Percentiles rank a stretch among this genome's conserved stretches.
phyloP scores from a whole-genome alignment of 805 yeast genomes.

The Danielia oregonensis region DNA sequence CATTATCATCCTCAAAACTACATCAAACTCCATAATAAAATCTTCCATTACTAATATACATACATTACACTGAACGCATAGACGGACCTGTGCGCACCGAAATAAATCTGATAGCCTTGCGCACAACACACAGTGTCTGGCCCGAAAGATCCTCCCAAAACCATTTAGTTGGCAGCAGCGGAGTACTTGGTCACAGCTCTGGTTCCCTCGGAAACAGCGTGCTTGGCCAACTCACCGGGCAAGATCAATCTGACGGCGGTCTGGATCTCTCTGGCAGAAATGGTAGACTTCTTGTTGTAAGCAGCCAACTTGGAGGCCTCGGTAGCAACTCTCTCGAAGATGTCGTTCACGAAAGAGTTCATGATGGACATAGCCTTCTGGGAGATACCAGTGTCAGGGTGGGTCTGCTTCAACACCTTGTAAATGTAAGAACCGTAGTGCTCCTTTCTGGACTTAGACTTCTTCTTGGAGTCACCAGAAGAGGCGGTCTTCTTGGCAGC shows the following conservation, averaged over 20 bases:
- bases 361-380: conserved; percentile 38
- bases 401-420: conserved; percentile 38
- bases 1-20: background rate
- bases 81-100: conserved; percentile 14
- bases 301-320: conserved; percentile 39
- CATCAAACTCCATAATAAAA: conserved; percentile 1
- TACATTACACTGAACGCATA: conserved; percentile 16
- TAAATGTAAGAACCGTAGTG: conserved; percentile 36
- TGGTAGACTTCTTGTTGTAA: conserved; percentile 38
- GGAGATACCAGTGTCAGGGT: conserved; percentile 38
- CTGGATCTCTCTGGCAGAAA: conserved; percentile 37
- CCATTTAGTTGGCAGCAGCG: conserved; percentile 31
- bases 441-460: conserved; percentile 36
- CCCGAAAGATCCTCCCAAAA: conserved; percentile 4
- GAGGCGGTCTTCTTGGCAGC: conserved; percentile 36
- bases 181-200: conserved; percentile 40
- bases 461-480: conserved; percentile 29
- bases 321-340: conserved; percentile 34
- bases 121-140: conserved; percentile 16
- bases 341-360: conserved; percentile 37
- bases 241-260: conserved; percentile 38
- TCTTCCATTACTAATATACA: conserved; percentile 22
- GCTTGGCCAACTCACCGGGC: conserved; percentile 40
- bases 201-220: conserved; percentile 38
- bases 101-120: conserved; percentile 10